A percentile compares a stretch with the other conserved stretches of the same genome.
Conservation (phyloP, 1,139 yeast genomes). For the Candida pseudoviswanathii region DNA sequence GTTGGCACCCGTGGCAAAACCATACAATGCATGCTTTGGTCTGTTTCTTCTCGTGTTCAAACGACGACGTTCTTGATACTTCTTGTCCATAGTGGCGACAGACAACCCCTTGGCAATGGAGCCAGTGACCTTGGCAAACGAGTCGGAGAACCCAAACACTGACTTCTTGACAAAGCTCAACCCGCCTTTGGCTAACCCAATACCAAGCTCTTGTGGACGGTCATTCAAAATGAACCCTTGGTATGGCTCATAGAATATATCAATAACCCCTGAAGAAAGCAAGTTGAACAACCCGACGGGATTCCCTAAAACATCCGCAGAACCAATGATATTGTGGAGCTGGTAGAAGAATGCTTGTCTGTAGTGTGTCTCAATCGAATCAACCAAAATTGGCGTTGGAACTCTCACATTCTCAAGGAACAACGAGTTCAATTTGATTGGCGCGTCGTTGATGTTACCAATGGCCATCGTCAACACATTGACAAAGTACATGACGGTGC, state of each 20-base stretch:
- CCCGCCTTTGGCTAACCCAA: constrained; percentile 95
- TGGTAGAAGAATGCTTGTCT: constrained; percentile 92
- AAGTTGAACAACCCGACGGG: constrained; percentile 96
- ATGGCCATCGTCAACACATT: constrained; percentile 94
- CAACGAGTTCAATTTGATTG: constrained; percentile 84
- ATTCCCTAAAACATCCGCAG: constrained; percentile 94
- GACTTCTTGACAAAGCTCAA: constrained; percentile 91
- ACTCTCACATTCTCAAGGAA: constrained; percentile 88
- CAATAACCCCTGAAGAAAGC: constrained; percentile 92
- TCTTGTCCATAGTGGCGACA: constrained; percentile 83
- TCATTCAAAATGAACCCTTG: constrained; percentile 94
- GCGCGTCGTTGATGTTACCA: constrained; percentile 97
- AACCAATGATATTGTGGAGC: constrained; percentile 88
- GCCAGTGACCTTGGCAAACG: constrained; percentile 90
- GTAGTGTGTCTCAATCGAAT: constrained; percentile 81
- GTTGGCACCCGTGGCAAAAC: constrained; percentile 83
- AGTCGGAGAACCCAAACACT: constrained; percentile 92
- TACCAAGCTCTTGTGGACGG: constrained; percentile 93
- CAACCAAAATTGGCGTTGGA: constrained; percentile 72
- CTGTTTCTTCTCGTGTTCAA: constrained; percentile 72
- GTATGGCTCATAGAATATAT: constrained; percentile 95
- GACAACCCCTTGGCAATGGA: constrained; percentile 93
- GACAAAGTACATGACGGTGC: constrained; percentile 71
- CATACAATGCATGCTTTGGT: constrained; percentile 88
- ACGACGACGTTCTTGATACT: constrained; percentile 81